Evolutionary conservation across 1,139 yeast species (phyloP), one percentile per base, ranked within the genome.

Genomic region (Protomyces macrosporus): DNA sequence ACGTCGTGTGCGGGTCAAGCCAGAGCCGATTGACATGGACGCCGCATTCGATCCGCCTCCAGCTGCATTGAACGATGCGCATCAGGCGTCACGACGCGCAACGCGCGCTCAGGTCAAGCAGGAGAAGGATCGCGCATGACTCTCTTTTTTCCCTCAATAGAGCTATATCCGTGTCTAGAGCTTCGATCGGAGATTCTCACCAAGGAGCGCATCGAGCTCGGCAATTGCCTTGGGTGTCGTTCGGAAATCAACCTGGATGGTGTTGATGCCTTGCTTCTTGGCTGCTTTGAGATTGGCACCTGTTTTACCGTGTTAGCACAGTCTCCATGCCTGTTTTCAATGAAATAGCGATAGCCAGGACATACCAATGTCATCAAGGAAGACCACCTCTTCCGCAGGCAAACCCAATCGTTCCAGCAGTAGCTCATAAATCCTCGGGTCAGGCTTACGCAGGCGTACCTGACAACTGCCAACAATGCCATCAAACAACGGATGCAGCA

Each of bases 211-310:
- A 23, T 58, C 35, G 30, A 58, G 45, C 36, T 58, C 32, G 16
- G 39, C 42, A 39, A 58, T 36, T 6, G 62, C 62, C 34, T 36
- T 53, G 35, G 62, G 62, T n/a, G 62, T 58, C 30, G 62, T 52
- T 9, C 62, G 42, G 10, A 58, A 58, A 42, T 58, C 62, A 7
- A 58, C 62, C 32, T 58, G 62, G 4, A 58, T 58, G 42, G 62
- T 58, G 35, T 51, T 52, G 52, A 58, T 58, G 12, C 62, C 62
- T 14, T 40, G 36, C 55, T 52, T 51, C 35, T 51, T 39, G 6
- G 62, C 62, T 6, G 62, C 62, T 23, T 52, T 58, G 32, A 58
- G 45, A 34, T 58, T 58, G 9, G 62, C 56, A 34, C 62, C 62
- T 39, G 34, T 51, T 32, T 55, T 53, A 23, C 45, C 60, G 34